Evolutionary conservation across 257 asterid genomes (phyloP).

Genomic region (Anisodus acutangulus): DNA sequence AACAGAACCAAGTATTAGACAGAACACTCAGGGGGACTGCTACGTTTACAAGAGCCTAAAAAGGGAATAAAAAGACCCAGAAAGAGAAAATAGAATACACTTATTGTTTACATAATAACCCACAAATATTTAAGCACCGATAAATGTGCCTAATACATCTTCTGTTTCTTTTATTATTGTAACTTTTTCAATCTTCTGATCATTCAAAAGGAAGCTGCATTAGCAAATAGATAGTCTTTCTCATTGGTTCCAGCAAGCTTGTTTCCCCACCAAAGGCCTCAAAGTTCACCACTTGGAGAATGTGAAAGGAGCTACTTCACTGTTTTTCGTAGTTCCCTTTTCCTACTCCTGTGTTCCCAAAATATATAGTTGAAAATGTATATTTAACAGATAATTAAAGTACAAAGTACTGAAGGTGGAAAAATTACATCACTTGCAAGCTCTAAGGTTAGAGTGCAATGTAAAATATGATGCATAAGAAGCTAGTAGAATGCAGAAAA

Average conservation of each 20-base stretch:
- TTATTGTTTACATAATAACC: neutral
- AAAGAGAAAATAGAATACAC: neutral
- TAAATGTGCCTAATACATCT: constrained; percentile 19
- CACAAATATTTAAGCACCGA: neutral
- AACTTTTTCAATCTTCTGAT: neutral
- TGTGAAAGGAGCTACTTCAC: constrained; percentile 21
- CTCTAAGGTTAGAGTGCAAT: constrained; percentile 1
- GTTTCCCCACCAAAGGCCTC: constrained; percentile 24
- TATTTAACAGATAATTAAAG: neutral
- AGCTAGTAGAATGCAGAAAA: constrained; percentile 10
- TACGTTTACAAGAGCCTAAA: neutral
- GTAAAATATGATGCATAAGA: neutral
- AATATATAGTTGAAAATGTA: constrained; percentile 1
- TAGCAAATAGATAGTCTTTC: constrained; percentile 1
- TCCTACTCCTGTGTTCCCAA: neutral
- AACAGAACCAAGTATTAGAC: neutral
- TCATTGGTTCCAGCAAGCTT: constrained; percentile 1
- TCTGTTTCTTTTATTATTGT: neutral
- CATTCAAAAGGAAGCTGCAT: constrained; percentile 17
- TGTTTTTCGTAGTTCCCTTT: neutral
- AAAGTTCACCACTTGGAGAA: constrained; percentile 17
- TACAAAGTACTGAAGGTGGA: constrained; percentile 18
- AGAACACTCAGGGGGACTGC: neutral
- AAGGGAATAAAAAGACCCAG: neutral
- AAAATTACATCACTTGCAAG: constrained; percentile 12